phyloP scores from a whole-genome alignment of 169 alveolate genomes.

The Eimeria falciformis region DNA sequence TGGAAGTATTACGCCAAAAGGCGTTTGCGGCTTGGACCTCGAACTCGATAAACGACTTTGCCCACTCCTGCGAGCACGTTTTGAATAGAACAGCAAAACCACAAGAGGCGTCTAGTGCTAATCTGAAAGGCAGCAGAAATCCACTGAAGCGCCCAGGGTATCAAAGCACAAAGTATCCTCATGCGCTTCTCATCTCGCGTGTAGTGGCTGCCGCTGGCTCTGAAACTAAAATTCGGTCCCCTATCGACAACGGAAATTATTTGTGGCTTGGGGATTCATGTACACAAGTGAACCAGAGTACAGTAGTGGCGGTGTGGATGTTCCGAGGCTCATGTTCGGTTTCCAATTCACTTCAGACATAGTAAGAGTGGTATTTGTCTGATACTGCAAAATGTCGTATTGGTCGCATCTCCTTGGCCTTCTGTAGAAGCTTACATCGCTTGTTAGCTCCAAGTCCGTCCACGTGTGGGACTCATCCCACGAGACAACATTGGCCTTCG shows the following conservation, averaged over 20 bases:
- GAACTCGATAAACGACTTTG: conserved; percentile 90
- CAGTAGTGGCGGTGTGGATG: neutral
- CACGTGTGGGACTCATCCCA: conserved; percentile 94
- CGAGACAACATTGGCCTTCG: conserved; percentile 90
- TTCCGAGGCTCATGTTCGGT: neutral
- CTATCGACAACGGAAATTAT: no score
- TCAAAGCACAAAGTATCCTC: no score
- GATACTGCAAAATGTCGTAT: neutral
- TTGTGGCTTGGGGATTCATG: no score
- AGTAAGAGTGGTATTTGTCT: neutral
- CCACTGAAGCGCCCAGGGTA: no score
- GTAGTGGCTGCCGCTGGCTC: no score
- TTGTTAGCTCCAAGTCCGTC: conserved; percentile 89
- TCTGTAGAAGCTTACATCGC: conserved; percentile 77
- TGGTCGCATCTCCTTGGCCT: neutral
- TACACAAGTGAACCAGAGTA: neutral
- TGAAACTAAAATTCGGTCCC: no score
- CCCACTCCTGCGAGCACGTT: conserved; percentile 85
- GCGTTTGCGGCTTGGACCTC: conserved; percentile 94
- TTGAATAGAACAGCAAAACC: no score
- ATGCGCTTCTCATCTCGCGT: no score
- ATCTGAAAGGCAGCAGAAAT: no score
- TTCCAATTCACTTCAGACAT: neutral
- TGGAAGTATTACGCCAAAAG: conserved; percentile 92
- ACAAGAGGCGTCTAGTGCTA: no score